Evolutionary conservation across 75 land plant genomes (phyloP), one percentile per base, ranked within the genome.

Genomic region (Sequoia sempervirens): DNA sequence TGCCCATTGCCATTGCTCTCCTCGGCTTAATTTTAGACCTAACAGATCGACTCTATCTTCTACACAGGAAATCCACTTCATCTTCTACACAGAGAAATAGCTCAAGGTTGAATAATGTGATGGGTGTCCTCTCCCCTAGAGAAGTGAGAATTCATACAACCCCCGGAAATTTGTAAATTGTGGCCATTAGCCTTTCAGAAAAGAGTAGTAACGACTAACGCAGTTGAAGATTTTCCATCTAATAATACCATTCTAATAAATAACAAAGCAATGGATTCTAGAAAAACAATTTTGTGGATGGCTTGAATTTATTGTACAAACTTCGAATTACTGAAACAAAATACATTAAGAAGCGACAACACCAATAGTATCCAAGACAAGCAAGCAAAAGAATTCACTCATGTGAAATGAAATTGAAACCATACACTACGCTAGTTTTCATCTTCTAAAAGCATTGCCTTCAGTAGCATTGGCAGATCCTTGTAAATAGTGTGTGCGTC

Each of bases 391-490:
- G 36, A 26, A 78, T 41, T 78, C 45, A n/a, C 10, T 43, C 28
- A 43, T 43, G 12, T 38, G 41, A 38, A 75, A 37, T 78, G 80
- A 43, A 78, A 23, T 8, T 40, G 30, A 43, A 38, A 23, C 26
- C 45, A n/a, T 17, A 52, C 37, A 13, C 58, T 20, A 46, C 17
- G 36, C 43, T 76, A 41, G 23, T 84, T 64, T 58, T 90, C 82
- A 95, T 64, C 99, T 87, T 80, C 98, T 64, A 80, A 97, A 97
- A 61, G 99, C 96, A 88, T 94, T 94, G 50, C 85, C 85, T 72
- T 92, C 93, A 61, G 56, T 52, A 47, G 88, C 89, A 36, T 80
- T 90, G 61, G 91, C 86, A 40, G 89, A 84, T 17, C 95, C 92
- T 82, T 97, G 95, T 41, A 80, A 83, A 86, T 92, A 97, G 84